phyloP scores from a whole-genome alignment of 805 yeast genomes.

The Pichia ethanolica region DNA sequence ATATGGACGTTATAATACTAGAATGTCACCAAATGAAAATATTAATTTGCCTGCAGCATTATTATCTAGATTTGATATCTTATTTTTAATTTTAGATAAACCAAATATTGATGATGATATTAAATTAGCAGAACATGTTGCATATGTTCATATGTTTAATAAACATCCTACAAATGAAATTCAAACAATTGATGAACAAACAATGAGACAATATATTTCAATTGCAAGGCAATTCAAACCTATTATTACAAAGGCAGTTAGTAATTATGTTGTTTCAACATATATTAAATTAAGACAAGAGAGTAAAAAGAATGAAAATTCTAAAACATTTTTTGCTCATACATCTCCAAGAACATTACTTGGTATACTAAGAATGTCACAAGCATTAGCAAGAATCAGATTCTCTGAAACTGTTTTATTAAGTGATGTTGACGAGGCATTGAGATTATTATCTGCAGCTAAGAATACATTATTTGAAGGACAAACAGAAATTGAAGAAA shows the following conservation, averaged over 20 bases:
- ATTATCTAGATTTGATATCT: conserved; percentile 86
- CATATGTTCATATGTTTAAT: conserved; percentile 92
- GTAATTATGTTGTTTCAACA: conserved; percentile 76
- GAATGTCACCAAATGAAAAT: conserved; percentile 86
- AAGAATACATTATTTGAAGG: conserved; percentile 68
- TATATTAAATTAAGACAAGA: conserved; percentile 92
- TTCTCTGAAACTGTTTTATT: conserved; percentile 62
- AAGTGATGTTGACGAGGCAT: conserved; percentile 92
- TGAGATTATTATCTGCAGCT: conserved; percentile 80
- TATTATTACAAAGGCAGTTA: conserved; percentile 71
- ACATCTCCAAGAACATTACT: conserved; percentile 92
- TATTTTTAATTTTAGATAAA: conserved; percentile 79
- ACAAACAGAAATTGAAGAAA: conserved; percentile 47
- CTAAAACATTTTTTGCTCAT: conserved; percentile 75
- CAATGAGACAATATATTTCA: conserved; percentile 82
- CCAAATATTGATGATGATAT: conserved; percentile 78
- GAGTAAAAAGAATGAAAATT: conserved; percentile 69
- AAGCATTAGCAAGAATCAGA: conserved; percentile 87
- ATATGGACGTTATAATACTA: conserved; percentile 89
- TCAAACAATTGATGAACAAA: conserved; percentile 68
- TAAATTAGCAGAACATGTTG: conserved; percentile 84
- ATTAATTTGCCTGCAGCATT: conserved; percentile 95
- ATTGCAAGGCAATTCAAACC: conserved; percentile 84
- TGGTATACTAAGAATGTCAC: conserved; percentile 87
- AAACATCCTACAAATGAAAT: conserved; percentile 72